These are phyloP conservation scores for Thelonectria olida DNA, from an alignment of 2,329 filamentous ascomycete genomes.

Conservation along the genomic window DNA sequence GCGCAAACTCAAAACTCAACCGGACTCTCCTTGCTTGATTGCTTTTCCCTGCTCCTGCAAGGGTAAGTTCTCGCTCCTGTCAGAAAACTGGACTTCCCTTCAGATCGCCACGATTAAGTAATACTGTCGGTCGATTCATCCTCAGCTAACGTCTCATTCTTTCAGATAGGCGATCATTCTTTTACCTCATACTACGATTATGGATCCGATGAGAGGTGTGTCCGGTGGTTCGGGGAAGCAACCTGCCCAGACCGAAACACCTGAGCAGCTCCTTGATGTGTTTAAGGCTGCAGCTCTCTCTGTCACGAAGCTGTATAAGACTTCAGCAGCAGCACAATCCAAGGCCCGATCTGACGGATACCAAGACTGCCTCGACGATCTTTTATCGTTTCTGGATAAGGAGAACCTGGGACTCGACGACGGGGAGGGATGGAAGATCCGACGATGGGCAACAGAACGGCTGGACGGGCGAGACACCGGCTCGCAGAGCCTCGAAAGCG, in stretches of 20 bases:
- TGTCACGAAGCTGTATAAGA: conserved; percentile 96
- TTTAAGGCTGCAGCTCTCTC: conserved; percentile 94
- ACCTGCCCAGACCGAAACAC: conserved; percentile 49
- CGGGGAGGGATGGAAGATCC: conserved; percentile 75
- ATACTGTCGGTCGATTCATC: conserved; percentile 5
- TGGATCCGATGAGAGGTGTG: conserved; percentile 47
- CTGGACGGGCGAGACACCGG: conserved; percentile 69
- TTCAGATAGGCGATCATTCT: conserved; percentile 15
- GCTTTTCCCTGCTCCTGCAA: background rate
- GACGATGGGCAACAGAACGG: conserved; percentile 74
- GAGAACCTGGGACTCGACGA: conserved; percentile 81
- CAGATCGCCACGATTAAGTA: background rate
- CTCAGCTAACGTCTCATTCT: conserved; percentile 21
- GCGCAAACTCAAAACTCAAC: background rate
- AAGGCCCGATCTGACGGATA: conserved; percentile 84
- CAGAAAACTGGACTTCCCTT: background rate
- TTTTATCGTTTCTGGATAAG: conserved; percentile 85
- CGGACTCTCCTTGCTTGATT: background rate
- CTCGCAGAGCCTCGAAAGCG: conserved; percentile 68
- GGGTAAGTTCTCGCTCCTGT: background rate
- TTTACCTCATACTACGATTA: conserved; percentile 22
- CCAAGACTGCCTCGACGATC: conserved; percentile 91
- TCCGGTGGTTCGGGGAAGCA: conserved; percentile 42
- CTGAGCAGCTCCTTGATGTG: conserved; percentile 79
- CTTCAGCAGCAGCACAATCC: conserved; percentile 79